Evolutionary conservation across 106 monocot genomes (phyloP), one percentile per base, ranked within the genome.

Genomic region (Dioscorea dumetorum): DNA sequence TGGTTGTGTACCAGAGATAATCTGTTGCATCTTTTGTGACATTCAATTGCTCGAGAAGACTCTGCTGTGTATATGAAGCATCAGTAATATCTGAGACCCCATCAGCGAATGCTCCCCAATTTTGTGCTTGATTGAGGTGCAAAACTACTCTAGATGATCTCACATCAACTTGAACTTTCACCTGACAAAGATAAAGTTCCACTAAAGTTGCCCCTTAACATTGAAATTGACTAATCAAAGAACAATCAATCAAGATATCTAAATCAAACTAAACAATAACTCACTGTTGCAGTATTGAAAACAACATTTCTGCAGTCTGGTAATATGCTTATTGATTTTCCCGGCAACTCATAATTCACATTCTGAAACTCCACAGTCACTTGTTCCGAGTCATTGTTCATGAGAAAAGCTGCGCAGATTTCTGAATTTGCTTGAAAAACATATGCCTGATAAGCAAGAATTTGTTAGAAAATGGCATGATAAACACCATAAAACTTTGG

Each of bases 1-100:
- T 90, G 60, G 60, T 52, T 20, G 69, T 81, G 67, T 92, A 97
- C 97, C 97, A 97, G 33, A 97, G 87, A 68, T 97, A 97, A 66
- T 92, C 97, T 48, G 97, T 89, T 22, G 49, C 53, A 77, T 88
- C 97, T 77, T 89, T 97, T 17, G 92, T 92, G 20, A 72, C 69
- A 14, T 54, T 70, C 60, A 89, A 70, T 63, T 97, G 97, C 64
- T 92, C 89, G 52, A 81, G 49, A 19, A 97, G 74, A 24, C 16
- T 33, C 31, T 74, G 78, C 18, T 69, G 69, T 48, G 49, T 68
- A 48, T 76, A 62, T 41, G 76, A 48, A 67, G 76, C 48, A 1
- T 52, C 56, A 11, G 19, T 22, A 35, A 75, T 28, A 33, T 70
- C 70, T 4, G 72, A 52, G 7, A 92, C 58, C 58, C 61, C 67